Percentiles rank a stretch among this genome's conserved stretches.
These are phyloP conservation scores for Podospora pseudopauciseta DNA, from an alignment of 495 filamentous ascomycete species.

Conservation along the genomic window DNA sequence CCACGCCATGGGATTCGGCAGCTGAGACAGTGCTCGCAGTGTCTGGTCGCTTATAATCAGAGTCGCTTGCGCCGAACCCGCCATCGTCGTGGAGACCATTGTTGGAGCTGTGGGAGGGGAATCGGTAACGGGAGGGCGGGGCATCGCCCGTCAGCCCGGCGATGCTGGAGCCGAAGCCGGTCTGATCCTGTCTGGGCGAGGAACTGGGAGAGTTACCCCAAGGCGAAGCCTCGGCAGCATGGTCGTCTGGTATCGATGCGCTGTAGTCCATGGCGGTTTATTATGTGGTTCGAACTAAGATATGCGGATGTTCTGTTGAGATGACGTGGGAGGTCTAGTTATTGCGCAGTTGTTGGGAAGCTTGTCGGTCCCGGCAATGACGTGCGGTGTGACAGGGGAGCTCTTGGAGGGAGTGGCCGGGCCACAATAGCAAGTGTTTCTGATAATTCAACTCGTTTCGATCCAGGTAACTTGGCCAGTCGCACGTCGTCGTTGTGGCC, in stretches of 20 bases:
- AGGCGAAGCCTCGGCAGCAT: conserved; percentile 65
- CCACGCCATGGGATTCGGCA: conserved; percentile 20
- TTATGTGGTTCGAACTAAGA: background rate
- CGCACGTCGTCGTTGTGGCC: background rate
- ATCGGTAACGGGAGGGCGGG: conserved; percentile 36
- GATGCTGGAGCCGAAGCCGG: conserved; percentile 48
- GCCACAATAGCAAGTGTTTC: background rate
- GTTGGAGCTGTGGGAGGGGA: conserved; percentile 29
- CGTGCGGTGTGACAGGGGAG: too few relatives aligned
- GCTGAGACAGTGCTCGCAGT: conserved; percentile 38
- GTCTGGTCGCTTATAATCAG: conserved; percentile 36
- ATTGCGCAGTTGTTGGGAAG: background rate
- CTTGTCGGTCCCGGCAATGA: background rate
- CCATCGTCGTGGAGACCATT: conserved; percentile 39
- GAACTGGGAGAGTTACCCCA: conserved; percentile 65
- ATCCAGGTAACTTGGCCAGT: background rate
- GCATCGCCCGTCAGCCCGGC: conserved; percentile 18
- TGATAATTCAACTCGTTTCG: background rate
- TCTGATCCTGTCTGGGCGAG: conserved; percentile 62
- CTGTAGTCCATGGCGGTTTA: conserved; percentile 74
- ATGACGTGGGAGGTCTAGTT: conserved; percentile 13
- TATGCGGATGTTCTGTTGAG: background rate
- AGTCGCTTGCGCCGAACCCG: conserved; percentile 23
- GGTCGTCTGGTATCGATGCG: conserved; percentile 67
- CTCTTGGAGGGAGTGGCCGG: background rate